Evolutionary conservation across 2,329 filamentous ascomycete species (phyloP).

Genomic region (Botryotinia globosa): DNA sequence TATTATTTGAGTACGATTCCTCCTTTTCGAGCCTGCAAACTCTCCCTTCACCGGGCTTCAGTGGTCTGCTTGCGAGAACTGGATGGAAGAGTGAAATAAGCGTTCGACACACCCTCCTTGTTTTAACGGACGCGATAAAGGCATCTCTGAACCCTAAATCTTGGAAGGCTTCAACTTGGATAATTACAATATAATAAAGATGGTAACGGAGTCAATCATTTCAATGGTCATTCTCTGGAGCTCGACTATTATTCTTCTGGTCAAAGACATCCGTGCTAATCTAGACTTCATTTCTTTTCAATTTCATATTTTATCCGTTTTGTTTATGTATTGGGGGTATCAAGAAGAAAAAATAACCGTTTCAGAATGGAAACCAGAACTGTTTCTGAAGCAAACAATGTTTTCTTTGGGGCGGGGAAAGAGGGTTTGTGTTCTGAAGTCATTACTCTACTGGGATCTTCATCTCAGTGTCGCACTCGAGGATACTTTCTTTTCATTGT

Average conservation of each 20-base stretch:
- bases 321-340: neutral
- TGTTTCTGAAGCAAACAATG: neutral
- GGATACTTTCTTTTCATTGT: neutral
- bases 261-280: neutral
- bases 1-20: slow-evolving; percentile 78
- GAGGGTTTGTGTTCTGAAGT: neutral
- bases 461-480: neutral
- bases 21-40: slow-evolving; percentile 64
- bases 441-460: neutral
- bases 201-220: neutral
- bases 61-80: slow-evolving; percentile 70
- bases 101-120: slow-evolving; percentile 99
- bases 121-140: slow-evolving; percentile 96
- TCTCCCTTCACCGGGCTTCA: slow-evolving; percentile 89
- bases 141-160: slow-evolving; percentile 81
- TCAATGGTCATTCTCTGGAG: neutral
- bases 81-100: slow-evolving; percentile 85
- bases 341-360: neutral
- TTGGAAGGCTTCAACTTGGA: slow-evolving; percentile 48
- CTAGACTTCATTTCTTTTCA: neutral
- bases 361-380: neutral
- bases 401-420: neutral
- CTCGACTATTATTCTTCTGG: neutral
- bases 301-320: neutral
- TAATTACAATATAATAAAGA: neutral